Evolutionary conservation across 192 early-diverging fungal species (phyloP).

Genomic region (Coemansia sp.): DNA sequence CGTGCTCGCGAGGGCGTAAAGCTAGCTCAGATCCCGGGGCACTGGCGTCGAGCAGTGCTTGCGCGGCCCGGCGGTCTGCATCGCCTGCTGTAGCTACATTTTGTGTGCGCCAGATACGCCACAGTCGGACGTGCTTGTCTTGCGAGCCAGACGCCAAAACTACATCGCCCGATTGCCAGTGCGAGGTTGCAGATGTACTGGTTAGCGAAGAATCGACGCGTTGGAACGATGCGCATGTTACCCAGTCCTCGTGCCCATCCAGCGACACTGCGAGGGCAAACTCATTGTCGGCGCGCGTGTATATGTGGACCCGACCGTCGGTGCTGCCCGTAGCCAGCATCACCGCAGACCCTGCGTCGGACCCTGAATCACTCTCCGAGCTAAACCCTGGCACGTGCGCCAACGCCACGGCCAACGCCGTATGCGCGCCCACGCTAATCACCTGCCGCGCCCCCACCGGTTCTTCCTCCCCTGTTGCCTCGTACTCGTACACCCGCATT

Average conservation of each 20-base stretch:
- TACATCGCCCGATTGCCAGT: constrained; percentile 73
- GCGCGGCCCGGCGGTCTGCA: neutral
- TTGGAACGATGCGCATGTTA: constrained; percentile 74
- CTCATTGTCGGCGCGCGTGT: constrained; percentile 51
- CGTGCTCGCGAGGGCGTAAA: constrained; percentile 62
- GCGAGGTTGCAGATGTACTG: constrained; percentile 15
- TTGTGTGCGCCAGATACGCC: constrained; percentile 53
- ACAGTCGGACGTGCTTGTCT: constrained; percentile 90
- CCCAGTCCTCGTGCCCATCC: constrained; percentile 93
- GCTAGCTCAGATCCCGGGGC: neutral
- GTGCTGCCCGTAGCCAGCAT: constrained; percentile 84
- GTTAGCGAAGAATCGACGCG: constrained; percentile 53
- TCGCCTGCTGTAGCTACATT: neutral
- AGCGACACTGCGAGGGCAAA: constrained; percentile 68
- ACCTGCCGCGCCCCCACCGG: constrained; percentile 63
- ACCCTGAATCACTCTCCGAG: too few relatives aligned
- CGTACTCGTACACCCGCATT: constrained; percentile 28
- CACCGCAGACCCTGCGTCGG: constrained; percentile 30
- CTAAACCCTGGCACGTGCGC: constrained; percentile 55
- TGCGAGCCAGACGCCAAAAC: constrained; percentile 87
- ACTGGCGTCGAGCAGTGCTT: constrained; percentile 1
- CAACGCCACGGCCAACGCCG: constrained; percentile 68
- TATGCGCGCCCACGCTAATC: constrained; percentile 64
- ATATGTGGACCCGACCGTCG: constrained; percentile 74
- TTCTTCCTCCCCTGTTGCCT: neutral